Percentiles rank a stretch among this genome's conserved stretches.
phyloP scores from a whole-genome alignment of 2,329 filamentous ascomycete species.

The Trematosphaeria pertusa region DNA sequence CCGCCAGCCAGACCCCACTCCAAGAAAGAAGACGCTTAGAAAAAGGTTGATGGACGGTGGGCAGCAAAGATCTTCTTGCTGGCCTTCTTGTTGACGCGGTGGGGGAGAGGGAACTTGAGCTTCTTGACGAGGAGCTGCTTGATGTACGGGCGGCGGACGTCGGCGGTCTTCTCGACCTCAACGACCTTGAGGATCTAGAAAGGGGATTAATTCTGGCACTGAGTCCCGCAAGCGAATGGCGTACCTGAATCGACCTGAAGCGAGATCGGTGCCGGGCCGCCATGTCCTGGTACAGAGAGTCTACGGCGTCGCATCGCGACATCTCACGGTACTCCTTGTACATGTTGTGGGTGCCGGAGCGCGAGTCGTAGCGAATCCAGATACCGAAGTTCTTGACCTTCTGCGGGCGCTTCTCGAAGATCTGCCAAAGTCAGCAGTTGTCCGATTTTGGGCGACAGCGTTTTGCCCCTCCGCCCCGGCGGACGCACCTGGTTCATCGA shows the following conservation, averaged over 20 bases:
- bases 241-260: conserved; percentile 98
- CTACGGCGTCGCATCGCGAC: conserved; percentile 92
- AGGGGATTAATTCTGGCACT: no score
- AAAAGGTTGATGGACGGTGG: conserved; percentile 95
- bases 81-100: conserved; percentile 84
- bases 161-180: conserved; percentile 92
- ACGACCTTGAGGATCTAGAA: conserved; percentile 94
- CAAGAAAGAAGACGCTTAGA: conserved; percentile 68
- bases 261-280: conserved; percentile 96
- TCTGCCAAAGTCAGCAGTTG: conserved; percentile 61
- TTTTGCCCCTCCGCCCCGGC: background rate
- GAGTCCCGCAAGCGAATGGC: no score
- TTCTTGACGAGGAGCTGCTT: conserved; percentile 95
- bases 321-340: conserved; percentile 99
- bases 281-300: conserved; percentile 99
- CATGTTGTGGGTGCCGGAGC: conserved; percentile 99
- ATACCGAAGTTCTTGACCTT: conserved; percentile 99
- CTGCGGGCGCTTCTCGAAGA: conserved; percentile 97
- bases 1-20: conserved; percentile 48
- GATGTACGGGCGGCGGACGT: conserved; percentile 98
- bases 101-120: conserved; percentile 98
- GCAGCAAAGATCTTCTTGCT: conserved; percentile 92
- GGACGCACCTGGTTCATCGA: conserved; percentile 87
- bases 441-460: background rate
- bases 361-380: conserved; percentile 99